phyloP scores from a whole-genome alignment of 257 asterid genomes.

The Cordia subcordata region DNA sequence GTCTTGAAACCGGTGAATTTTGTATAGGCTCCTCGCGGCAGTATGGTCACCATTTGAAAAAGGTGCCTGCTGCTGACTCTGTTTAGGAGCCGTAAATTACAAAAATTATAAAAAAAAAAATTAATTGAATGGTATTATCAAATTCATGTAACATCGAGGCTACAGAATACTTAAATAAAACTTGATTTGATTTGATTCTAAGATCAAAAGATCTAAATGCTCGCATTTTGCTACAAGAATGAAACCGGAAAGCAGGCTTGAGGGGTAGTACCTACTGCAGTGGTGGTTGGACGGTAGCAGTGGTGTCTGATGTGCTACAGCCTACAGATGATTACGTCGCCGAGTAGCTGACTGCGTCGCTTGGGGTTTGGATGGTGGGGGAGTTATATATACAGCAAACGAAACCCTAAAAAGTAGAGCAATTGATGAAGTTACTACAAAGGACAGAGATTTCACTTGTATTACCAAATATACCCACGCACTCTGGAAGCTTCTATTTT shows the following conservation, averaged over 20 bases:
- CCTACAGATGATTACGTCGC: no score
- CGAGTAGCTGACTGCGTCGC: no score
- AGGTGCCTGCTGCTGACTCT: slow-evolving; percentile 93
- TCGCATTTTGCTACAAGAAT: no score
- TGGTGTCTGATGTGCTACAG: no score
- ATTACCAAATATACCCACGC: neutral
- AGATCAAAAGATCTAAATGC: no score
- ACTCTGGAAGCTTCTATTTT: neutral
- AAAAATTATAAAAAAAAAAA: neutral
- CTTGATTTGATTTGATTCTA: neutral
- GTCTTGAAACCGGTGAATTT: slow-evolving; percentile 50
- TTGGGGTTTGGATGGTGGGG: no score
- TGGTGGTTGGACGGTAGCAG: no score
- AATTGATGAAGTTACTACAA: neutral
- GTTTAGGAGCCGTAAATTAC: slow-evolving; percentile 47
- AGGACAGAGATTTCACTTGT: neutral
- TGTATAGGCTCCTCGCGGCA: slow-evolving; percentile 91
- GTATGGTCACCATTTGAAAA: slow-evolving; percentile 61
- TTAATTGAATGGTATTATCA: no score
- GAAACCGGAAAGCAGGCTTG: neutral
- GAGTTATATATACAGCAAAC: no score
- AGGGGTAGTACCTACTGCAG: neutral
- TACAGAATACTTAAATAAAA: no score
- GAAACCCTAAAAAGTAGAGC: slow-evolving; percentile 7
- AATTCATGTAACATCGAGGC: no score